Evolutionary conservation across 2,329 filamentous ascomycete genomes (phyloP).

Genomic region (Rhinocladiella similis): DNA sequence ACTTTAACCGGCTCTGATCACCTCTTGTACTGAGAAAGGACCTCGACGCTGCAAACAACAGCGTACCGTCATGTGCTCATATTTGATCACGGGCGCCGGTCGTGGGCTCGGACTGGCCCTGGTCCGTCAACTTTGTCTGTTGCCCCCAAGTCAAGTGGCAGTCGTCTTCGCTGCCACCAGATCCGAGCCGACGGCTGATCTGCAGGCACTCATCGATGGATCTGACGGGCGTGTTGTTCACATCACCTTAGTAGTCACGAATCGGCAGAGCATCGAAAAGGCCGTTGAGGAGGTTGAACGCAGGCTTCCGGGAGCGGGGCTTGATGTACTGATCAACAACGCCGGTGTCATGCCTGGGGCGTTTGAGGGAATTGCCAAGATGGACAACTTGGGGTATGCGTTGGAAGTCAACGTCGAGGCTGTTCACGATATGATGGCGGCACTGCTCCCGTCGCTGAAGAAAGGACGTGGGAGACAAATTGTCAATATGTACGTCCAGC

Average conservation of each 20-base stretch:
- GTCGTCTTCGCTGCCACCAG: conserved; percentile 45
- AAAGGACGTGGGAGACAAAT: conserved; percentile 44
- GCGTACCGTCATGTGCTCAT: conserved; percentile 42
- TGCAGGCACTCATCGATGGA: conserved; percentile 35
- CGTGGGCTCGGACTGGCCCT: conserved; percentile 41
- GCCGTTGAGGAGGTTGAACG: conserved; percentile 38
- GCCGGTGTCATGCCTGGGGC: conserved; percentile 35
- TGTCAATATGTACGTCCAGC: conserved; percentile 47
- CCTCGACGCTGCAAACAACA: too few relatives aligned
- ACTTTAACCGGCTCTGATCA: too few relatives aligned
- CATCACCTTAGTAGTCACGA: conserved; percentile 41
- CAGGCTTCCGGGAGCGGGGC: conserved; percentile 37
- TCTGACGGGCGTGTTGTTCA: conserved; percentile 36
- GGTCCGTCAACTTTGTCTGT: conserved; percentile 31
- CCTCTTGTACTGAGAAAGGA: too few relatives aligned
- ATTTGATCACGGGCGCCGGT: conserved; percentile 39
- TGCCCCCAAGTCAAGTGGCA: conserved; percentile 37
- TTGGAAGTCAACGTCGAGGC: conserved; percentile 46
- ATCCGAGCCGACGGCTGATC: conserved; percentile 28
- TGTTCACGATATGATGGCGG: conserved; percentile 41
- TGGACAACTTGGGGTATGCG: conserved; percentile 37
- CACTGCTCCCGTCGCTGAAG: conserved; percentile 43
- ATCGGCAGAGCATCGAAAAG: conserved; percentile 35
- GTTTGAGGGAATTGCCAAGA: conserved; percentile 12
- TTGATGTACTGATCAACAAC: conserved; percentile 52